Conservation (phyloP, 768 basidiomycete species). For the Pleurotus tuber-regium region DNA sequence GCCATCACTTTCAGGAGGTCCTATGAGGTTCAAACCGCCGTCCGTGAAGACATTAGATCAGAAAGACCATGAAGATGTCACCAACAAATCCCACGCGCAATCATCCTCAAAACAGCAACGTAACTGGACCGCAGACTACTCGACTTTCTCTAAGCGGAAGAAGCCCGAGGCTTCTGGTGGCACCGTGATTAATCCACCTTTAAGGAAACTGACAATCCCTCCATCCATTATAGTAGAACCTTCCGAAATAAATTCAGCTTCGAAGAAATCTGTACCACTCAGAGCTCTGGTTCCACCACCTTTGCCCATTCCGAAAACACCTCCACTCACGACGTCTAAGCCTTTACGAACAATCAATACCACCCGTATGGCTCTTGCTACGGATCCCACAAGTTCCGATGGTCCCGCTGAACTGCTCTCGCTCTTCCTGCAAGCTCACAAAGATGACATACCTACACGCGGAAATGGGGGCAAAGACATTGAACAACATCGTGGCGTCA, state of each 20-base stretch:
- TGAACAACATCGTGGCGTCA: constrained; percentile 48
- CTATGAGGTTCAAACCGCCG: constrained; percentile 2
- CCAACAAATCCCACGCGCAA: background rate
- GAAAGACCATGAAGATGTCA: too few relatives aligned
- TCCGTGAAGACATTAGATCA: background rate
- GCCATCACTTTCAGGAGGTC: background rate
- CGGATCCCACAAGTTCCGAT: constrained; percentile 49
- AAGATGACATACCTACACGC: constrained; percentile 27
- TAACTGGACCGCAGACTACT: background rate
- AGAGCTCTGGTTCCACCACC: constrained; percentile 27
- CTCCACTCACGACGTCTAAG: constrained; percentile 27
- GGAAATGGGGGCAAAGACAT: constrained; percentile 23
- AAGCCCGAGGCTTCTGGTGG: background rate
- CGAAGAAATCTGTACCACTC: constrained; percentile 15
- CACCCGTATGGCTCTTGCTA: constrained; percentile 50
- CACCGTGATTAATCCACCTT: constrained; percentile 12
- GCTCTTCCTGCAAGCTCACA: constrained; percentile 49
- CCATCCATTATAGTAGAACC: constrained; percentile 7
- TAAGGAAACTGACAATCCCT: constrained; percentile 15
- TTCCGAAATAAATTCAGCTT: background rate
- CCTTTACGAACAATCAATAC: constrained; percentile 47
- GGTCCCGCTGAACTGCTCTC: constrained; percentile 50
- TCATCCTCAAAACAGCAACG: background rate
- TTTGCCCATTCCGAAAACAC: constrained; percentile 17
- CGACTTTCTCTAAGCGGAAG: background rate